Evolutionary conservation across 768 basidiomycete species (phyloP), one percentile per base, ranked within the genome.

Genomic region (Naematelia aurantialba): DNA sequence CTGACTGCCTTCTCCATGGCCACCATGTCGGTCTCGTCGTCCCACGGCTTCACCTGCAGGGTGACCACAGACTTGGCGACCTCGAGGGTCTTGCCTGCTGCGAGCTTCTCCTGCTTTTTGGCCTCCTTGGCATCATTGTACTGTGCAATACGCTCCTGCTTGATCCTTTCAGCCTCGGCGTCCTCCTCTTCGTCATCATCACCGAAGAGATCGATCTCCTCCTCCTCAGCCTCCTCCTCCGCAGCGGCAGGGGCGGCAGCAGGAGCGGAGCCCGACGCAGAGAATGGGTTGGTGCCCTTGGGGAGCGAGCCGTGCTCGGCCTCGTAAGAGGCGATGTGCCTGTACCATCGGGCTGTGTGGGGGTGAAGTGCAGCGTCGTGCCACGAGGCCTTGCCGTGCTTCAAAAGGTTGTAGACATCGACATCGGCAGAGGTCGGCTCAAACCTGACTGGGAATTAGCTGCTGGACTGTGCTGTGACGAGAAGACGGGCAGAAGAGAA

Each of bases 11-110:
- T 78, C 79, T 98, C 94, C 68, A 98, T 82, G 52, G 81, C 88
- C 45, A 74, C 83, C 93, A 99, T 93, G 79, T 97, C 91, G 52
- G 96, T 99, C 81, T 96, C 92, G 75, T 98, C 94, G 77, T 98
- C 94, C 94, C 92, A 96, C 42, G 94, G 93, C 81, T 99, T 99
- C 63, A 99, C 92, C 68, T 98, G 94, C 68, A 98, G 81, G 48
- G 94, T 99, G 52, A 99, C 96, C 62, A 99, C 86, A 67, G 96
- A 98, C 91, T 97, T 78, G 59, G 75, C 78, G 50, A 76, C 75
- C 59, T 74, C 74, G 46, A 75, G 68, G 46, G 66, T 70, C 68
- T 77, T 76, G 54, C 74, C 76, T 48, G 76, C 73, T 14, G 76
- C 73, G 42, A 72, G 89, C 84, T 97, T 97, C 73, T 91, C 92